A percentile compares a stretch with the other conserved stretches of the same genome.
phyloP scores from a whole-genome alignment of 176 grass and related monocot species.

The Aegilops longissima region DNA sequence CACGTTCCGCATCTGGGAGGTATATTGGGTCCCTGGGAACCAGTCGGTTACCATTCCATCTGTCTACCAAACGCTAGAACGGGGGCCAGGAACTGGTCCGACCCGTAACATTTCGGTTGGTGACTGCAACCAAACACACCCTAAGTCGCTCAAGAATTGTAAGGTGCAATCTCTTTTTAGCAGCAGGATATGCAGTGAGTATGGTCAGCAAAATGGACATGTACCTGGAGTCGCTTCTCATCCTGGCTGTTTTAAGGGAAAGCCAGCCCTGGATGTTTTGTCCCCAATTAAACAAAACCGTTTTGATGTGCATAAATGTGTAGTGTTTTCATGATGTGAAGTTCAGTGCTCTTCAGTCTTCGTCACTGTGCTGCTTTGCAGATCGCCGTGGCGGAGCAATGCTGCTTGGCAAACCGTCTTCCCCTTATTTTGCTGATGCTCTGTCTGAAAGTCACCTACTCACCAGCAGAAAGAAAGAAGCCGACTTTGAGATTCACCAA shows the following conservation, averaged over 20 bases:
- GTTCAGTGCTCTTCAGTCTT: slow-evolving; percentile 1
- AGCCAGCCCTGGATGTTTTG: neutral
- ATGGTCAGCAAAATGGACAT: neutral
- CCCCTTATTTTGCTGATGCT: neutral
- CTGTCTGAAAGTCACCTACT: neutral
- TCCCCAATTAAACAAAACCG: neutral
- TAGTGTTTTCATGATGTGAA: neutral
- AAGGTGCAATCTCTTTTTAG: neutral
- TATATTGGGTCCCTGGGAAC: too few relatives aligned
- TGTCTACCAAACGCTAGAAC: too few relatives aligned
- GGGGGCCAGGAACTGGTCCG: too few relatives aligned
- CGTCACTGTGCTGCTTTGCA: neutral
- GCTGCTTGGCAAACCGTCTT: neutral
- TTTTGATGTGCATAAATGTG: neutral
- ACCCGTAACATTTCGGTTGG: too few relatives aligned
- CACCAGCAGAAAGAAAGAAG: neutral
- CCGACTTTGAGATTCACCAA: neutral
- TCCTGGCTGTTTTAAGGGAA: neutral
- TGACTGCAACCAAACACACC: too few relatives aligned
- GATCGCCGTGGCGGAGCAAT: neutral
- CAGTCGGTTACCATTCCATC: too few relatives aligned
- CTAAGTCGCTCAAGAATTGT: neutral
- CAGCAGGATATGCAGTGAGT: neutral
- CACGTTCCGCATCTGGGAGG: too few relatives aligned
- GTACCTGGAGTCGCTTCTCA: neutral